These are phyloP conservation scores for barrel medic (Medicago truncatula) DNA, from an alignment of 306 rosid species.

Conservation along the genomic window MtrunA17r5.0-ANR NC_053048.1:13414001-13414500, in stretches of 20 bases:
- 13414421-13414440: constrained; percentile 89
- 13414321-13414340: constrained; percentile 96
- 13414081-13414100: constrained; percentile 11
- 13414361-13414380: constrained; percentile 86
- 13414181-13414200: constrained; percentile 16
- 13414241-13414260: constrained; percentile 89
- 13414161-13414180: not conserved
- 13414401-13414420: constrained; percentile 95
- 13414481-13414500: constrained; percentile 79
- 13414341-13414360: constrained; percentile 99
- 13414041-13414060: constrained; percentile 5
- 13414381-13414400: constrained; percentile 89
- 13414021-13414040: not conserved
- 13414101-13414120: constrained; percentile 5
- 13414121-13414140: constrained; percentile 17
- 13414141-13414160: not conserved
- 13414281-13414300: constrained; percentile 98
- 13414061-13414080: not conserved
- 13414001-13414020: not conserved
- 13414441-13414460: constrained; percentile 95
- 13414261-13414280: constrained; percentile 68
- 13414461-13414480: constrained; percentile 88
- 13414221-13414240: constrained; percentile 66
- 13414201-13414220: not conserved
- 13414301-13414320: constrained; percentile 92